Conservation (phyloP, 2,329 filamentous ascomycete species). For the Didymella pinodella region DNA sequence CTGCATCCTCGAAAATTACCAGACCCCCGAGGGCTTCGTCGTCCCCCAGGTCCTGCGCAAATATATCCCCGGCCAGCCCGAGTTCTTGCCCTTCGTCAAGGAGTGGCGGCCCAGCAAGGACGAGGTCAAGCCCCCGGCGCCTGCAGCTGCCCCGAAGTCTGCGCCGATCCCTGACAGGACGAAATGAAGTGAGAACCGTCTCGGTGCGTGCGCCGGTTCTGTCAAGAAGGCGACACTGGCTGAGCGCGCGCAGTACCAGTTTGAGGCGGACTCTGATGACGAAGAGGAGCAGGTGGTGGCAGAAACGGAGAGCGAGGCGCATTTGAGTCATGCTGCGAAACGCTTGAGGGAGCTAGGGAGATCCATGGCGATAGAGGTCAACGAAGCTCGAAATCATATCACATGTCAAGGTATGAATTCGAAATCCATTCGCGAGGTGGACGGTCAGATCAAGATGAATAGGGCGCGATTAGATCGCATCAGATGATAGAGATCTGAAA, state of each 20-base stretch:
- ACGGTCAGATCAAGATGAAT: neutral
- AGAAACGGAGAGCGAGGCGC: neutral
- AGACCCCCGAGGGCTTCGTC: constrained; percentile 75
- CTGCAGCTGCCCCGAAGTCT: constrained; percentile 7
- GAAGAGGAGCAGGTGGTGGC: neutral
- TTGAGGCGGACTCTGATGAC: neutral
- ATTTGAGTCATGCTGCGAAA: neutral
- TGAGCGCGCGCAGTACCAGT: neutral
- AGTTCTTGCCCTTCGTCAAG: constrained; percentile 88
- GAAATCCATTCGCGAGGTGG: too few species aligned
- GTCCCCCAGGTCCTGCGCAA: constrained; percentile 50
- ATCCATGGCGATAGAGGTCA: neutral
- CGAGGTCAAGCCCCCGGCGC: constrained; percentile 26
- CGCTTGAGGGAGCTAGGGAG: neutral
- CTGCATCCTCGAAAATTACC: constrained; percentile 96
- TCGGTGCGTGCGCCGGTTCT: neutral
- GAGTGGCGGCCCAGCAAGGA: constrained; percentile 60
- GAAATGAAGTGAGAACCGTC: constrained; percentile 17
- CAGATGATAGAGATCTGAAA: neutral
- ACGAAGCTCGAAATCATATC: neutral
- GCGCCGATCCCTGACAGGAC: constrained; percentile 33
- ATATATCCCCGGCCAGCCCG: constrained; percentile 88
- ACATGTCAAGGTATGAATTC: neutral
- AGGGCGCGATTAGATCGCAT: constrained; percentile 6
- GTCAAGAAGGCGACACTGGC: neutral